These are phyloP conservation scores for Protea cynaroides DNA, from an alignment of 164 flowering plant genomes.

Conservation along the genomic window DNA sequence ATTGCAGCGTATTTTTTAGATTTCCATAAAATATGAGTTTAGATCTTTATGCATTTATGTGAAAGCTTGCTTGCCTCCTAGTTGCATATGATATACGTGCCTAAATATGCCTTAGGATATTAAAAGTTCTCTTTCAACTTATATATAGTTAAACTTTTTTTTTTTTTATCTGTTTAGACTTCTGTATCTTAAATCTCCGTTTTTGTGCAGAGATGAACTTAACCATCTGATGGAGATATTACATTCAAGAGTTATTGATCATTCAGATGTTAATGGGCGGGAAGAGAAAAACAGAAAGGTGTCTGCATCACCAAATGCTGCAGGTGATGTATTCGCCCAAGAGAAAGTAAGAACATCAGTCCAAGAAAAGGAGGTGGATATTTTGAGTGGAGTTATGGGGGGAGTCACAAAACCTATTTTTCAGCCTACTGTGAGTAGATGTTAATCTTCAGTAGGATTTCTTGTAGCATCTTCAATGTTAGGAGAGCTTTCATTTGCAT, in stretches of 20 bases:
- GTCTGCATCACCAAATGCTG: too few relatives aligned
- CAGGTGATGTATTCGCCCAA: constrained; percentile 9
- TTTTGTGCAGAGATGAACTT: constrained; percentile 59
- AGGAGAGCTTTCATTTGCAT: neutral
- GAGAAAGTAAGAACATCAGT: constrained; percentile 16
- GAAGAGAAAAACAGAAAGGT: constrained; percentile 15
- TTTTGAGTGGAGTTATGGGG: constrained; percentile 17
- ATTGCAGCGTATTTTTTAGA: neutral
- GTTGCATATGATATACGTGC: neutral
- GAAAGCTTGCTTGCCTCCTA: too few relatives aligned
- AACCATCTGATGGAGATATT: constrained; percentile 51
- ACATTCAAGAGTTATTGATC: constrained; percentile 43
- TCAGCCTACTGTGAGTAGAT: constrained; percentile 35
- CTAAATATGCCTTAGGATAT: neutral
- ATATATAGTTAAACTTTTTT: neutral
- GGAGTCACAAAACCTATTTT: constrained; percentile 27
- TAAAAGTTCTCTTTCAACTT: neutral
- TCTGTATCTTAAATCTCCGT: constrained; percentile 4
- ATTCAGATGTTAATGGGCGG: constrained; percentile 21
- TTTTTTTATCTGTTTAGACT: neutral
- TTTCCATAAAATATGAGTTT: too few relatives aligned
- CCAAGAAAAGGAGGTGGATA: constrained; percentile 22
- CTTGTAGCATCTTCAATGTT: neutral
- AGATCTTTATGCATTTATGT: too few relatives aligned
- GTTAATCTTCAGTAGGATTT: neutral